A percentile compares a stretch with the other conserved stretches of the same genome.
Evolutionary conservation across 139 green algal species (phyloP).

Genomic region (Astrephomene gubernaculifera): DNA sequence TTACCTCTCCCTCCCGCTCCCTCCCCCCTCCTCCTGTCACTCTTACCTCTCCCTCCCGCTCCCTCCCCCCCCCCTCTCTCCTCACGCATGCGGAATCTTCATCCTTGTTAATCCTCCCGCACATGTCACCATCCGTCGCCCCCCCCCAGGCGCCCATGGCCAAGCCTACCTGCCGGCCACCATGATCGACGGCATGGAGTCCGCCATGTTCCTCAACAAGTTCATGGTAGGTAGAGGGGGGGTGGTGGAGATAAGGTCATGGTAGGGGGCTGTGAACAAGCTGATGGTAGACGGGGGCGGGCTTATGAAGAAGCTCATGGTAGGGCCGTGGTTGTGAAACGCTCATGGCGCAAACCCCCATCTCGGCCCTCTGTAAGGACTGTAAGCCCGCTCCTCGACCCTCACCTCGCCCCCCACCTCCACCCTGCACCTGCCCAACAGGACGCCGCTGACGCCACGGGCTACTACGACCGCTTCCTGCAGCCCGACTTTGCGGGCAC

Average conservation of each 20-base stretch:
- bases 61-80: neutral
- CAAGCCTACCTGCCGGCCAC: slow-evolving; percentile 25
- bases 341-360: too few species aligned
- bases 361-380: too few species aligned
- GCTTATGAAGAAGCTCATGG: too few species aligned
- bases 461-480: slow-evolving; percentile 39
- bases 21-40: too few species aligned
- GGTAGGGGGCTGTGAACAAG: too few species aligned
- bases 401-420: neutral
- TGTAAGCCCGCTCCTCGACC: too few species aligned
- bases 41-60: neutral
- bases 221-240: slow-evolving; percentile 11
- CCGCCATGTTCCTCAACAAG: slow-evolving; percentile 30
- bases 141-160: neutral
- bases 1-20: too few species aligned
- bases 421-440: neutral
- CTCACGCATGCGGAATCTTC: neutral
- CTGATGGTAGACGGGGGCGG: neutral
- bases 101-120: too few species aligned
- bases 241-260: too few species aligned
- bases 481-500: slow-evolving; percentile 38
- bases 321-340: too few species aligned
- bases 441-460: slow-evolving; percentile 36
- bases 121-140: neutral
- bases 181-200: slow-evolving; percentile 42